Base-by-base conservation (phyloP, 2,329 filamentous ascomycete genomes). In the Colletotrichum karsti region DNA sequence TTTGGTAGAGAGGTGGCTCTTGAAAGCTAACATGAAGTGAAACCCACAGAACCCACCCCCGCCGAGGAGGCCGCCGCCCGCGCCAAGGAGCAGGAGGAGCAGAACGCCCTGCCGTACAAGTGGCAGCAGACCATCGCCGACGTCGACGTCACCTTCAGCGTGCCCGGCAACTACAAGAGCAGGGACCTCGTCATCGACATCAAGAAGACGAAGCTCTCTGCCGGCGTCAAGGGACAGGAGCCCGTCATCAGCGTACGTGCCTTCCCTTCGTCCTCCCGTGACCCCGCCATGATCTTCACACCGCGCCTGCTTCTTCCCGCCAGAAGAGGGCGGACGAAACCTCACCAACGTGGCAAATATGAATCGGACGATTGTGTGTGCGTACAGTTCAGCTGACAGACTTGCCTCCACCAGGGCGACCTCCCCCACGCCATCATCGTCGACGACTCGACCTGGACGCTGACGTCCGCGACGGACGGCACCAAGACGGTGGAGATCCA, bases 401-500 rank as follows among this genome's bases (percentile, higher is more conserved):
- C 28, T 37, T 2, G 8, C 7, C 2, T 3, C 6, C 8, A 4
- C 12, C 74, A 98, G 94, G 96, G 95, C 81, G 88, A 93, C 65
- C 89, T 98, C 70, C 92, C 95, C 13, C 91, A 97, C 80, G 78
- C 92, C 13, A 90, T 99, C 77, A 85, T 85, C 75, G 86, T 91
- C 72, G 95, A 97, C 79, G 96, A 99, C 74, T 95, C 92, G 60
- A 97, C 95, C 67, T 99, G 96, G 96, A 98, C 95, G 3, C 89
- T 99, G 53, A 88, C 92, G 66, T 85, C 91, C 20, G 89, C 90
- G 54, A 80, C 90, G 1, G 83, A 97, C 82, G 92, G 94, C 77
- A 88, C 82, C 70, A 89, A 88, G 79, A 83, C 80, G 26, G 80
- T 98, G 73, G 89, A 91, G 77, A 89, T 98, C 73, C 94, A 97